Percentiles rank a stretch among this genome's conserved stretches.
These are phyloP conservation scores for Gryganskiella cystojenkinii DNA, from an alignment of 192 early-diverging fungal genomes.

Conservation along the genomic window DNA sequence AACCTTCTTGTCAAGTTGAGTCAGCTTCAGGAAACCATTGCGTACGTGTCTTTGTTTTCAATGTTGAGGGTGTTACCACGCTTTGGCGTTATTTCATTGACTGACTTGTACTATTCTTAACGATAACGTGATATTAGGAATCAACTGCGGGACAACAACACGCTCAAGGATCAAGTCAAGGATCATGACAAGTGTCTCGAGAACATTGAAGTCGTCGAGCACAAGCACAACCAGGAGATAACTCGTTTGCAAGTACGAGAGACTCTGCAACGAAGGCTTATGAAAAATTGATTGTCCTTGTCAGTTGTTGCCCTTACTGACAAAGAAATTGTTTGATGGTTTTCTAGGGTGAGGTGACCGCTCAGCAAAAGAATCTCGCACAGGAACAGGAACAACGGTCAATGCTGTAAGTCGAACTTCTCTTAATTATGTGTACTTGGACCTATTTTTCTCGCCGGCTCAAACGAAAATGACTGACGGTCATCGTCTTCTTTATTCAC, in stretches of 20 bases:
- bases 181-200: conserved; percentile 40
- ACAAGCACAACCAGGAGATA: conserved; percentile 35
- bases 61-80: not conserved
- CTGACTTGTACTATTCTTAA: too few relatives aligned
- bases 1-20: conserved; percentile 42
- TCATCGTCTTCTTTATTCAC: not conserved
- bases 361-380: conserved; percentile 6
- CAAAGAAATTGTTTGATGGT: not conserved
- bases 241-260: conserved; percentile 13
- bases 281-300: not conserved
- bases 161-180: conserved; percentile 25
- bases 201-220: conserved; percentile 15
- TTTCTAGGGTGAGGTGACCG: conserved; percentile 18
- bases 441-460: too few relatives aligned
- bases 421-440: not conserved
- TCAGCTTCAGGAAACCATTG: conserved; percentile 47
- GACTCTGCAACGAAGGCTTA: not conserved
- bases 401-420: conserved; percentile 16
- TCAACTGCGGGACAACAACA: conserved; percentile 31
- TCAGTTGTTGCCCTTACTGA: not conserved
- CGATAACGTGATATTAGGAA: too few relatives aligned
- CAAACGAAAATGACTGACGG: not conserved
- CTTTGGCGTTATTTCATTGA: too few relatives aligned
- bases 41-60: conserved; percentile 12
- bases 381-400: conserved; percentile 31